phyloP scores from a whole-genome alignment of 495 filamentous ascomycete genomes.

The Tuber umbilicatum region DNA sequence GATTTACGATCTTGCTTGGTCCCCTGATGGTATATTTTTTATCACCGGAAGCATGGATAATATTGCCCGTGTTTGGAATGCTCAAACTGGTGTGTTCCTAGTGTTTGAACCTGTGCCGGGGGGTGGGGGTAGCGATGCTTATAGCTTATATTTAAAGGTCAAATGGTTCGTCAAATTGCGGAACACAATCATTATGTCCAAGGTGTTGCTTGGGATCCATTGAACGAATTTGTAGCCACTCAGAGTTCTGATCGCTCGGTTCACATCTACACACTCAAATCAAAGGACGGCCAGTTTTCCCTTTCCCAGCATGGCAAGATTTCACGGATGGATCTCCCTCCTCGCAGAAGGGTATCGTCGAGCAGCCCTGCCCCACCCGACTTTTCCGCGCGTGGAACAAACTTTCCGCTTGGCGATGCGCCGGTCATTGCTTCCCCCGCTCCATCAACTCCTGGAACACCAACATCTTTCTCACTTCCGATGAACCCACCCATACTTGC shows the following conservation, averaged over 20 bases:
- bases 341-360: conserved; percentile 70
- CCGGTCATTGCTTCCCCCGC: conserved; percentile 56
- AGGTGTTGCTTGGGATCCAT: conserved; percentile 95
- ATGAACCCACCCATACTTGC: conserved; percentile 96
- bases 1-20: conserved; percentile 98
- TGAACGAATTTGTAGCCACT: conserved; percentile 96
- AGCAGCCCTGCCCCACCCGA: conserved; percentile 91
- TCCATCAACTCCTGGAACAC: conserved; percentile 91
- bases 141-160: conserved; percentile 51
- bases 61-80: conserved; percentile 92
- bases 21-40: conserved; percentile 90
- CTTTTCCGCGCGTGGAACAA: conserved; percentile 45
- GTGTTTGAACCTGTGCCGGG: not conserved
- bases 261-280: conserved; percentile 92
- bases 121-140: conserved; percentile 8
- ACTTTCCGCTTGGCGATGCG: conserved; percentile 42
- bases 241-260: conserved; percentile 97
- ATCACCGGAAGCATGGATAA: conserved; percentile 99
- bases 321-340: conserved; percentile 81
- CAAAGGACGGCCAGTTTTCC: conserved; percentile 92
- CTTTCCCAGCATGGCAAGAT: conserved; percentile 69
- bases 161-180: conserved; percentile 89
- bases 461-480: conserved; percentile 76
- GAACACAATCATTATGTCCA: conserved; percentile 99
- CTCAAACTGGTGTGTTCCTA: conserved; percentile 66